Evolutionary conservation across 805 yeast genomes (phyloP).

Genomic region (Sugiyamaella valdiviana): DNA sequence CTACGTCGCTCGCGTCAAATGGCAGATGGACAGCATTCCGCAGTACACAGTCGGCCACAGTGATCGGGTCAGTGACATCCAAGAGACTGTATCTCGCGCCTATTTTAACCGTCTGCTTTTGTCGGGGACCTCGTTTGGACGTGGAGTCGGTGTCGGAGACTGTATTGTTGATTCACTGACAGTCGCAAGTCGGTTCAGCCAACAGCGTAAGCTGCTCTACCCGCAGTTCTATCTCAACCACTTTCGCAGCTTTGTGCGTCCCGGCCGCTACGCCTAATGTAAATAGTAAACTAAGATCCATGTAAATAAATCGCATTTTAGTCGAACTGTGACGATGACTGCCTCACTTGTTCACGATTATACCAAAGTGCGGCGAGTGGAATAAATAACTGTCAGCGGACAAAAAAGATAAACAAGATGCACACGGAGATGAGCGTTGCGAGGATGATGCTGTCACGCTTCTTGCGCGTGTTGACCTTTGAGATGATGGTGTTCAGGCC

Average conservation of each 20-base stretch:
- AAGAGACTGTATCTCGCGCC: constrained; percentile 30
- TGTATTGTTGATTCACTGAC: constrained; percentile 60
- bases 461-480: constrained; percentile 81
- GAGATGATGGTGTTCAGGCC: constrained; percentile 71
- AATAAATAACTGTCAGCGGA: constrained; percentile 30
- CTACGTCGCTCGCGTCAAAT: constrained; percentile 33
- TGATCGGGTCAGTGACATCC: constrained; percentile 35
- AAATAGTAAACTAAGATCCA: neutral
- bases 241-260: constrained; percentile 23
- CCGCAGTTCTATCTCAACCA: constrained; percentile 29
- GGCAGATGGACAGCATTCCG: constrained; percentile 63
- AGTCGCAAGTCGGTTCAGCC: constrained; percentile 42
- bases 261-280: constrained; percentile 22
- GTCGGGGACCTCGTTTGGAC: constrained; percentile 77
- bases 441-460: constrained; percentile 79
- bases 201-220: constrained; percentile 27
- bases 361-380: neutral
- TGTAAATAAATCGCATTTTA: neutral
- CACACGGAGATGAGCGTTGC: constrained; percentile 69
- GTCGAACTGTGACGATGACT: neutral
- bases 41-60: constrained; percentile 70
- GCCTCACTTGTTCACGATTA: neutral
- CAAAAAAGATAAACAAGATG: constrained; percentile 58
- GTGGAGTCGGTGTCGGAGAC: constrained; percentile 87
- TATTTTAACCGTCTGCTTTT: constrained; percentile 43